A percentile compares a stretch with the other conserved stretches of the same genome.
Conservation (phyloP, 2,329 filamentous ascomycete species). For the Talaromyces marneffei region DNA sequence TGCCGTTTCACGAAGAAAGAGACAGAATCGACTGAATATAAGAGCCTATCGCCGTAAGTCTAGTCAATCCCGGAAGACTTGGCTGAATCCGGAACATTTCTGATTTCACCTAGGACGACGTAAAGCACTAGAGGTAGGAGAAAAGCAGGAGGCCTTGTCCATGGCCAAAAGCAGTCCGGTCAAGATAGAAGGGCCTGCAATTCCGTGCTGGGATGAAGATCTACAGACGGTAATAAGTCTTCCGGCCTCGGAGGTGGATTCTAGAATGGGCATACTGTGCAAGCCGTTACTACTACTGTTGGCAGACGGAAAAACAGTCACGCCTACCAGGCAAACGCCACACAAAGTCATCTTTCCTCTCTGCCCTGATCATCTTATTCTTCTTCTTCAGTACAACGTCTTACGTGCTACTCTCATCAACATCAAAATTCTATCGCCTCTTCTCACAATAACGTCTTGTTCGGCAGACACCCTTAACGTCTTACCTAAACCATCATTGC, state of each 20-base stretch:
- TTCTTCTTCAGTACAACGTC: slow-evolving; percentile 10
- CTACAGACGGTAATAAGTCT: background rate
- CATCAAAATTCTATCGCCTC: background rate
- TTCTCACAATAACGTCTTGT: background rate
- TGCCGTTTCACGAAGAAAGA: slow-evolving; percentile 37
- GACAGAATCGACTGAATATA: slow-evolving; percentile 44
- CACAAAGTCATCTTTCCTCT: slow-evolving; percentile 3
- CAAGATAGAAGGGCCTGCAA: background rate
- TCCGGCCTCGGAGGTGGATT: background rate
- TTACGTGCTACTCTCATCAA: slow-evolving; percentile 1
- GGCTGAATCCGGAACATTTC: background rate
- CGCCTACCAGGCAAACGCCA: slow-evolving; percentile 17
- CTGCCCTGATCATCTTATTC: slow-evolving; percentile 3
- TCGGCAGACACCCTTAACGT: background rate
- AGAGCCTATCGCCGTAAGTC: slow-evolving; percentile 35
- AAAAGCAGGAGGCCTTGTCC: background rate
- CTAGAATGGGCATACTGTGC: background rate
- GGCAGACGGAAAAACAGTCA: background rate
- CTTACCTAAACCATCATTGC: background rate
- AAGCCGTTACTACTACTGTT: background rate
- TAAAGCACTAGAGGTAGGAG: background rate
- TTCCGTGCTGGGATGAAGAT: slow-evolving; percentile 2
- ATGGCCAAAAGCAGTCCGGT: too few species aligned
- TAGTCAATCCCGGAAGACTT: background rate
- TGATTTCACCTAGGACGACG: background rate